Evolutionary conservation across 768 basidiomycete species (phyloP), one percentile per base, ranked within the genome.

Genomic region (Tylopilus sp.): DNA sequence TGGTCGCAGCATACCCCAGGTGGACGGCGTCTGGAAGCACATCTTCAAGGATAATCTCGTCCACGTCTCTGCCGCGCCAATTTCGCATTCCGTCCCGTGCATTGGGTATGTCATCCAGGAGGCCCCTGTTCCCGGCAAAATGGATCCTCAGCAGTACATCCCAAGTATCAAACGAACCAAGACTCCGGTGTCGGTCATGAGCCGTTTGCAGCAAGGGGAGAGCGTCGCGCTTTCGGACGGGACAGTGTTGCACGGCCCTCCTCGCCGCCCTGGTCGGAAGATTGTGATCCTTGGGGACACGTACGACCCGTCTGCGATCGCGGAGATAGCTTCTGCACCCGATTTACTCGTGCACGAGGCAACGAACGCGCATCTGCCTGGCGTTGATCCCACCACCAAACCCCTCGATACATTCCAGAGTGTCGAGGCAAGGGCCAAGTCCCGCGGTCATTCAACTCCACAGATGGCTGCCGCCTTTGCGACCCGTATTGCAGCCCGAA

Each of bases 391-490:
- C 6, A 65, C 71, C 23, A 85, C 83, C 13, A 88, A 86, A 64
- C 68, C 70, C 3, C 68, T 64, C 3, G 88, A 90, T 50, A 85
- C 82, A 7, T 77, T 77, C 53, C 77, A 81, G 59, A 76, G 61
- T 13, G 79, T 92, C 7, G 79, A 88, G 60, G 68, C 69, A 33
- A 79, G 82, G 51, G 73, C 90, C 7, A 85, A 75, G 64, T 83
- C 82, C 3, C 79, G 90, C 63, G 94, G 93, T 0, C 93, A 97
- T 67, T 92, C 90, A 5, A 97, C 93, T 12, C 91, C 93, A 1
- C 88, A 91, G 61, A 88, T 93, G 83, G 94, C 91, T 8, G 93
- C 85, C 11, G 73, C 73, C 12, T 95, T 95, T 63, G 93, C 88
- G 5, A 81, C 76, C 63, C 71, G 68, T 9, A 79, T 90, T 36